Base-by-base conservation (phyloP, 2,329 filamentous ascomycete genomes). In the Penicillium aurantiogriseum region DNA sequence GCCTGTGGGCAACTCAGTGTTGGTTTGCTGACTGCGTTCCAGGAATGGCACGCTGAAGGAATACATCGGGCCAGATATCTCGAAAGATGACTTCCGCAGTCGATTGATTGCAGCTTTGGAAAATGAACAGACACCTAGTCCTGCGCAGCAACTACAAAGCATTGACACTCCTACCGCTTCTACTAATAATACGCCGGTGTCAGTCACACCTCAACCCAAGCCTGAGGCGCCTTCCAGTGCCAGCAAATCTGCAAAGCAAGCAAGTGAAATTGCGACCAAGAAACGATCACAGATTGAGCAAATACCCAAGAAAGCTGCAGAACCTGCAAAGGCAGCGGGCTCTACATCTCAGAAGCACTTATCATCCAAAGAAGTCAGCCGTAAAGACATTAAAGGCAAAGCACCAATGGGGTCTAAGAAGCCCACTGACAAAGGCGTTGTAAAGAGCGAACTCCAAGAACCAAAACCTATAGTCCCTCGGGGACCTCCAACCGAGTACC, bases 11-110 rank as follows among this genome's bases (percentile, higher is more conserved):
- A 11, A 36, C 11, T 27, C 6, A 11, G 17, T 15, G 8, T 45
- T 38, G 19, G 17, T 21, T 42, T 35, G 57, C 59, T 70, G 58
- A 69, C 58, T 21, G 21, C 7, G 13, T 11, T n/a, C 39, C 63
- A 87, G 85, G 69, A 89, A 91, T 74, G 91, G 89, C 9, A 84
- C 89, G 60, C 77, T 96, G 15, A 87, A 88, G 68, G 88, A 93
- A 71, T 92, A 92, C 71, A 81, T 96, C 10, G 80, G 85, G 38
- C 78, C 85, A 1, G 88, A 87, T 9, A 81, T 84, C 9, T 75
- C 79, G 15, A 87, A 84, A 68, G 83, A 88, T 17, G 86, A 90
- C 9, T 91, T 94, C 56, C 72, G 86, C 47, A 79, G 77, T 43
- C 80, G 85, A 25, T 62, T 91, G 4, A 71, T 74, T 15, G 73